A percentile compares a stretch with the other conserved stretches of the same genome.
Evolutionary conservation across 257 asterid genomes (phyloP).

Genomic region (Pogostemon cablin): DNA sequence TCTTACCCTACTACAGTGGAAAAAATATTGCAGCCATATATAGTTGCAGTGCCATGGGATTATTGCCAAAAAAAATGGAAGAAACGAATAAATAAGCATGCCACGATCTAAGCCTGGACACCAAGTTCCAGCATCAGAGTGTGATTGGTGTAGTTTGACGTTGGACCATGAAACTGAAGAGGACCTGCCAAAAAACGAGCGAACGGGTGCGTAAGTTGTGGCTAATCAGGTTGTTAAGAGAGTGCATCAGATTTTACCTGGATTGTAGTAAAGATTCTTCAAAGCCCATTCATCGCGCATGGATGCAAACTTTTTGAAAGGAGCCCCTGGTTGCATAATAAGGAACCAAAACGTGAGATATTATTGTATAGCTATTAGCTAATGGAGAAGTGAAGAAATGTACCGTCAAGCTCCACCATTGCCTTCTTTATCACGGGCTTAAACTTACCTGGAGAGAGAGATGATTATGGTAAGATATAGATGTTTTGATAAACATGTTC

Average conservation of each 20-base stretch:
- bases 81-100: background rate
- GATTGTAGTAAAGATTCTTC: conserved; percentile 67
- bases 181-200: conserved; percentile 43
- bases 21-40: background rate
- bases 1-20: too few species aligned
- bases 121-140: conserved; percentile 57
- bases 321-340: conserved; percentile 59
- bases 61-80: conserved; percentile 16
- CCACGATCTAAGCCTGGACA: conserved; percentile 37
- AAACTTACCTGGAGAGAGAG: conserved; percentile 59
- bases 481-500: background rate
- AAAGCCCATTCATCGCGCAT: conserved; percentile 82
- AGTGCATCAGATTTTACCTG: conserved; percentile 49
- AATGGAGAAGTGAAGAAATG: background rate
- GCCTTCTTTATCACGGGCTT: conserved; percentile 94
- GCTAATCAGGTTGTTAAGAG: background rate
- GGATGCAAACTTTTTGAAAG: conserved; percentile 79
- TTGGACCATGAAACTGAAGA: conserved; percentile 50
- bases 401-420: conserved; percentile 91
- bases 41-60: conserved; percentile 10
- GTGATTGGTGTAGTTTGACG: conserved; percentile 46
- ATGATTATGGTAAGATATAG: background rate
- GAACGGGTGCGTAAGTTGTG: background rate
- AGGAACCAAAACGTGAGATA: too few species aligned
- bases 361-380: too few species aligned